Conservation (phyloP, 2,329 filamentous ascomycete genomes). For the Harringtonia aguacate region DNA sequence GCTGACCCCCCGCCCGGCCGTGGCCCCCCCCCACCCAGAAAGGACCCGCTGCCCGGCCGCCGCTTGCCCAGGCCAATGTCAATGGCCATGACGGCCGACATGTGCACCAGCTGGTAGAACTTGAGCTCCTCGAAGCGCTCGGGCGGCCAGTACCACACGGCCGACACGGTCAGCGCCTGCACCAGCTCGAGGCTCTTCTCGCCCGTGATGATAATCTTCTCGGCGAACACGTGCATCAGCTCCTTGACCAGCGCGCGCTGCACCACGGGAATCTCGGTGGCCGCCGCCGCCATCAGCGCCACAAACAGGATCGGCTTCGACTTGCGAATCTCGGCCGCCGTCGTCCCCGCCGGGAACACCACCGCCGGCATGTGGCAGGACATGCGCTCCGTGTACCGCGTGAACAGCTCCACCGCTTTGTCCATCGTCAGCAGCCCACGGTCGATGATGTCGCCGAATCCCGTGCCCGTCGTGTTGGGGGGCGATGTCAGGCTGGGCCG, state of each 20-base stretch:
- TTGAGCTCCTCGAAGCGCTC: slow-evolving; percentile 78
- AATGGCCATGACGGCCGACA: slow-evolving; percentile 70
- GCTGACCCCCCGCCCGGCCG: too few species aligned
- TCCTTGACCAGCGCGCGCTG: slow-evolving; percentile 57
- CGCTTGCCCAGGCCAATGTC: slow-evolving; percentile 61
- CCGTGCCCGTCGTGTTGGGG: background rate
- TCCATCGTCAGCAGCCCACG: slow-evolving; percentile 47
- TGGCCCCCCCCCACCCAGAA: background rate
- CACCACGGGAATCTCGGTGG: slow-evolving; percentile 41
- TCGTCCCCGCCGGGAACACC: slow-evolving; percentile 43
- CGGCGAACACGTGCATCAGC: slow-evolving; percentile 61
- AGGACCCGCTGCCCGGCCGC: slow-evolving; percentile 16
- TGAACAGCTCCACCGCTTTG: slow-evolving; percentile 43
- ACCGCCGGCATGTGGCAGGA: slow-evolving; percentile 51
- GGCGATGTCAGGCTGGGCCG: slow-evolving; percentile 1
- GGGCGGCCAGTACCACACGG: slow-evolving; percentile 80
- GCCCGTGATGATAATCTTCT: slow-evolving; percentile 62
- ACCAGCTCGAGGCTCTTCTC: slow-evolving; percentile 77
- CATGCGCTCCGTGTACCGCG: slow-evolving; percentile 50
- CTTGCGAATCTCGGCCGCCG: slow-evolving; percentile 43
- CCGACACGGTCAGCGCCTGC: slow-evolving; percentile 63
- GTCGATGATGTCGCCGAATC: slow-evolving; percentile 41
- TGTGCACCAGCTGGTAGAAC: slow-evolving; percentile 79
- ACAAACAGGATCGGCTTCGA: slow-evolving; percentile 58
- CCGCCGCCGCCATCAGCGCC: slow-evolving; percentile 56